Base-by-base conservation (phyloP, 2,329 filamentous ascomycete species). In the Hysterium pulicare region DNA sequence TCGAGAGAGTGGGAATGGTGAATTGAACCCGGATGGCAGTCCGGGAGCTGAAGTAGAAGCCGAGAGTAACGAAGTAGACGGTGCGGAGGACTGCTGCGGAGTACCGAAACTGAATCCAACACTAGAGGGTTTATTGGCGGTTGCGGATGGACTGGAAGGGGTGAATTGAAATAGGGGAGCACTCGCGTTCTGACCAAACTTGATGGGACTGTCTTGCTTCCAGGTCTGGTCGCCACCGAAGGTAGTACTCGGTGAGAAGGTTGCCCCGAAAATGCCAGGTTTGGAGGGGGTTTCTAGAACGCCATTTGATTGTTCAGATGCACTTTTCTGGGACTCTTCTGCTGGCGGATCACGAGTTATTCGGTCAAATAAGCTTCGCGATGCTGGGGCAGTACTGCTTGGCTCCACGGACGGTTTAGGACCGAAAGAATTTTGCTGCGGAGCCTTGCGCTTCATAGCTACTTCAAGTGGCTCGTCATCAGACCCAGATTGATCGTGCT, bases 191-290 rank as follows among this genome's bases (percentile, higher is more conserved):
- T 11, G 13, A 15, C 59, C 54, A 41, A 67, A 67, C 45, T 66
- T 64, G 51, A 67, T 64, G 3, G 61, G 62, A 19, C 45, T 59
- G 22, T 58, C 59, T n/a, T 38, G 39, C 45, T 67, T 67, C 53
- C 57, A 67, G 1, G 64, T 67, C 46, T 66, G 59, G 40, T 67
- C 62, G 11, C 61, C 62, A 16, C 50, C 57, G 44, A 62, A 64
- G 36, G 24, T 30, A 7, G 37, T 31, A 5, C 31, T 39, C 5
- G 37, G 37, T 13, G 24, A 17, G 37, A 39, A 31, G 22, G 21
- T 16, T 28, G 36, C 17, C 20, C 37, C 37, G 19, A 39, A 39
- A 2, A 39, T 6, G 7, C 19, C 24, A 8, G 38, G 19, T 13
- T 41, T 20, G 4, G 37, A 11, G 4, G 30, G 28, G 4, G 19